Evolutionary conservation across 495 filamentous ascomycete genomes (phyloP).

Genomic region (Paragyromitra xinjiangensis): DNA sequence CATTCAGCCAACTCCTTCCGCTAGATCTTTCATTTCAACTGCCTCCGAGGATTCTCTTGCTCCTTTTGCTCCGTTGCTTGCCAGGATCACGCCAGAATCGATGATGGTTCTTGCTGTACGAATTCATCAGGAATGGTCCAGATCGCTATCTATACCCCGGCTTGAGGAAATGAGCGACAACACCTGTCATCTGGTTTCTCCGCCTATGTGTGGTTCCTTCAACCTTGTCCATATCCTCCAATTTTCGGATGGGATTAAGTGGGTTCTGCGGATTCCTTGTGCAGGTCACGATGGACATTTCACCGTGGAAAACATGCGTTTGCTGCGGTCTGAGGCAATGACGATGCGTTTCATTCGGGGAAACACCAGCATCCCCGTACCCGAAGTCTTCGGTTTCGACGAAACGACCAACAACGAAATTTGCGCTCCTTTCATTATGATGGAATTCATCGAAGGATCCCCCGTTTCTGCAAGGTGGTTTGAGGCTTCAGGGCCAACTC

Average conservation of each 20-base stretch:
- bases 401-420: not conserved
- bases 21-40: too few species aligned
- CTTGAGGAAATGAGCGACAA: not conserved
- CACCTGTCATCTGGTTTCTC: not conserved
- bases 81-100: not conserved
- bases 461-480: not conserved
- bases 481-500: not conserved
- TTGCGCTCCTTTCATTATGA: not conserved
- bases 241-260: not conserved
- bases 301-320: not conserved
- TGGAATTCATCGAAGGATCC: not conserved
- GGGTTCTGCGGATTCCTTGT: not conserved
- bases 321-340: slow-evolving; percentile 10
- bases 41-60: too few species aligned
- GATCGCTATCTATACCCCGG: not conserved
- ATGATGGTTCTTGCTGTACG: not conserved
- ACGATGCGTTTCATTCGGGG: slow-evolving; percentile 22
- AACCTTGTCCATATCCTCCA: not conserved
- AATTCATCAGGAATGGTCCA: not conserved
- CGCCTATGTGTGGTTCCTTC: not conserved
- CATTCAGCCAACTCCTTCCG: too few species aligned
- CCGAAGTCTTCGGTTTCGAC: slow-evolving; percentile 19
- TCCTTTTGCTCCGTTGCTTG: not conserved
- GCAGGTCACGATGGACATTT: not conserved
- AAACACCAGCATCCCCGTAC: slow-evolving; percentile 31